phyloP scores from a whole-genome alignment of 1,284 basidiomycete genomes.

The Ceratobasidium sp. region DNA sequence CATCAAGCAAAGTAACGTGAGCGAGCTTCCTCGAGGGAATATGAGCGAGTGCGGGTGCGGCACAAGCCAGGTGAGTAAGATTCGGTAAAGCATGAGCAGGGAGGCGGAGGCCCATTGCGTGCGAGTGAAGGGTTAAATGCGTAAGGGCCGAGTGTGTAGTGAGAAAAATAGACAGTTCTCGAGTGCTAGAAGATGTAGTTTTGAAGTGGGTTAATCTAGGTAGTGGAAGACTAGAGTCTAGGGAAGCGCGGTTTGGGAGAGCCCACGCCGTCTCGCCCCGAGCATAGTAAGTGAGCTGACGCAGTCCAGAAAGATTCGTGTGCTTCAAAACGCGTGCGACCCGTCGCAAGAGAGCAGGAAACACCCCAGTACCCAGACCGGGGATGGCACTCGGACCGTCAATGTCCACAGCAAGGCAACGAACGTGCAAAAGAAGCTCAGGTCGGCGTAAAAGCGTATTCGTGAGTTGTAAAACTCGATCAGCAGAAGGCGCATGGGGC shows the following conservation, averaged over 20 bases:
- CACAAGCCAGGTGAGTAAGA: constrained; percentile 32
- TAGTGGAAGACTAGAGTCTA: neutral
- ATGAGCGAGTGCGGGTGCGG: constrained; percentile 27
- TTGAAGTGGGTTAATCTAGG: constrained; percentile 22
- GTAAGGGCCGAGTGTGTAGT: constrained; percentile 15
- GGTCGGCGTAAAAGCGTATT: constrained; percentile 21
- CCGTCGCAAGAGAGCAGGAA: constrained; percentile 13
- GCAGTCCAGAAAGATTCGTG: neutral
- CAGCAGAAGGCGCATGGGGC: constrained; percentile 5
- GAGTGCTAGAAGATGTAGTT: constrained; percentile 29
- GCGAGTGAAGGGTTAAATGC: constrained; percentile 38
- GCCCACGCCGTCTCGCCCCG: constrained; percentile 42
- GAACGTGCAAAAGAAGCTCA: constrained; percentile 4
- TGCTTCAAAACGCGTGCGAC: constrained; percentile 4
- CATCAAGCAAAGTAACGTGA: constrained; percentile 29
- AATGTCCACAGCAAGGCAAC: constrained; percentile 9
- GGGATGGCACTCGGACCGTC: constrained; percentile 14
- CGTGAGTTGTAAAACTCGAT: constrained; percentile 15
- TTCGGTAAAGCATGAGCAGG: constrained; percentile 29
- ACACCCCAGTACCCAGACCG: constrained; percentile 10
- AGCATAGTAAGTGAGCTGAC: constrained; percentile 26
- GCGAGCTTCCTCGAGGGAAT: constrained; percentile 22
- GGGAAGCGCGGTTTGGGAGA: neutral
- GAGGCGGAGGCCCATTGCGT: constrained; percentile 31
- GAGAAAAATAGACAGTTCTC: constrained; percentile 20